A percentile compares a stretch with the other conserved stretches of the same genome.
Evolutionary conservation across 179 eudicot genomes (phyloP).

Genomic region (Beta corolliflora): DNA sequence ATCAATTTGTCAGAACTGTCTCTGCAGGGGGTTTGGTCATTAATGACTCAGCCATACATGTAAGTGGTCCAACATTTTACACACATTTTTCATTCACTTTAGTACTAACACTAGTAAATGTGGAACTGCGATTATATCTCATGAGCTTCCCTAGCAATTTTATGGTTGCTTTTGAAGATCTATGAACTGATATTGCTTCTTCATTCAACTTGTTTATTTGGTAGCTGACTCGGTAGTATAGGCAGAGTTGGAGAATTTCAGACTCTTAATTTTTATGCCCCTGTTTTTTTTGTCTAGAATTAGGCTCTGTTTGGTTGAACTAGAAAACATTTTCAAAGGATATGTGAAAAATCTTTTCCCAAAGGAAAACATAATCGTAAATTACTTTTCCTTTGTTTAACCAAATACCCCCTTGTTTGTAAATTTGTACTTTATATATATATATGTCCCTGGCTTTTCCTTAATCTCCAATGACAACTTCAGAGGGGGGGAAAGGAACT

Average conservation of each 20-base stretch:
- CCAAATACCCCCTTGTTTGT: no score
- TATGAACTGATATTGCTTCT: no score
- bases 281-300: not conserved
- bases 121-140: not conserved
- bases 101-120: not conserved
- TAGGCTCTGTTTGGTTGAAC: no score
- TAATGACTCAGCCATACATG: conserved; percentile 69
- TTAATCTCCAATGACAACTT: no score
- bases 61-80: conserved; percentile 34
- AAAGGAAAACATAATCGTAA: no score
- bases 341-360: no score
- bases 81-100: not conserved
- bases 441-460: no score
- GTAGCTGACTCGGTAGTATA: not conserved
- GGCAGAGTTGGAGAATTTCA: not conserved
- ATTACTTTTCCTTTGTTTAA: no score
- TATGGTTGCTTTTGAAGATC: not conserved
- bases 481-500: no score
- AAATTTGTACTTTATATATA: no score
- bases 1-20: conserved; percentile 51
- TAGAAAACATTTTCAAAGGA: not conserved
- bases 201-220: not conserved
- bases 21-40: conserved; percentile 75
- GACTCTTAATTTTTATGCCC: not conserved
- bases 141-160: not conserved